phyloP scores from a whole-genome alignment of 495 filamentous ascomycete genomes.

The Penicillium atrosanguineum region DNA sequence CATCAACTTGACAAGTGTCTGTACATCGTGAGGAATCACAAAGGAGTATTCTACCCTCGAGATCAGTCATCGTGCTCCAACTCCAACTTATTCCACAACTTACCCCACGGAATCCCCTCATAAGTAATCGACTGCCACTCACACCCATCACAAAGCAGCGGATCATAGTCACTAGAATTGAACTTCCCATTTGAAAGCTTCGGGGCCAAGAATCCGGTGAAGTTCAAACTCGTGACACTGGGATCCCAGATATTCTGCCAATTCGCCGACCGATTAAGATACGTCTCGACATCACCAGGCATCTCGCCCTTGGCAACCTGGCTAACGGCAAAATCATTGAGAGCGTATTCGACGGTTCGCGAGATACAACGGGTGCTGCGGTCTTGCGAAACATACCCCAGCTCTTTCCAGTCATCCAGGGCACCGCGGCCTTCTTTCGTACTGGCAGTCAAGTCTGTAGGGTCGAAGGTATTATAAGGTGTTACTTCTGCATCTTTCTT shows the following conservation, averaged over 20 bases:
- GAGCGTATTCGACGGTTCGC: slow-evolving; percentile 68
- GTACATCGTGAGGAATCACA: slow-evolving; percentile 66
- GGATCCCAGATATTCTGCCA: slow-evolving; percentile 67
- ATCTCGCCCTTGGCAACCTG: slow-evolving; percentile 61
- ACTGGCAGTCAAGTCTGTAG: slow-evolving; percentile 54
- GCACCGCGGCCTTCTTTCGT: slow-evolving; percentile 68
- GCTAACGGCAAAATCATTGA: slow-evolving; percentile 69
- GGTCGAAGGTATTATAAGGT: slow-evolving; percentile 62
- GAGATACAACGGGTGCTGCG: slow-evolving; percentile 67
- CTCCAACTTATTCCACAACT: slow-evolving; percentile 2
- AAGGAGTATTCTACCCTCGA: slow-evolving; percentile 53
- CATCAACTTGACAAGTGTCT: slow-evolving; percentile 55
- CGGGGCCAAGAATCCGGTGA: slow-evolving; percentile 64
- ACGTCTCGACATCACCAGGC: slow-evolving; percentile 54
- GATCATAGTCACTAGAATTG: slow-evolving; percentile 52
- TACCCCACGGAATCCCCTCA: slow-evolving; percentile 39
- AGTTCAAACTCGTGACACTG: slow-evolving; percentile 48
- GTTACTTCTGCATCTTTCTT: slow-evolving; percentile 74
- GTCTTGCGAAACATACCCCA: slow-evolving; percentile 67
- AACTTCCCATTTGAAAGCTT: slow-evolving; percentile 52
- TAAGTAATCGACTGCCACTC: slow-evolving; percentile 54
- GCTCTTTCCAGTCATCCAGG: slow-evolving; percentile 63
- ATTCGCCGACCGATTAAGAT: slow-evolving; percentile 54
- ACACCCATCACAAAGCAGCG: slow-evolving; percentile 59
- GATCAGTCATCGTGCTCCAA: not conserved